A percentile compares a stretch with the other conserved stretches of the same genome.
phyloP scores from a whole-genome alignment of 768 basidiomycete species.

The Pisolithus marmoratus region DNA sequence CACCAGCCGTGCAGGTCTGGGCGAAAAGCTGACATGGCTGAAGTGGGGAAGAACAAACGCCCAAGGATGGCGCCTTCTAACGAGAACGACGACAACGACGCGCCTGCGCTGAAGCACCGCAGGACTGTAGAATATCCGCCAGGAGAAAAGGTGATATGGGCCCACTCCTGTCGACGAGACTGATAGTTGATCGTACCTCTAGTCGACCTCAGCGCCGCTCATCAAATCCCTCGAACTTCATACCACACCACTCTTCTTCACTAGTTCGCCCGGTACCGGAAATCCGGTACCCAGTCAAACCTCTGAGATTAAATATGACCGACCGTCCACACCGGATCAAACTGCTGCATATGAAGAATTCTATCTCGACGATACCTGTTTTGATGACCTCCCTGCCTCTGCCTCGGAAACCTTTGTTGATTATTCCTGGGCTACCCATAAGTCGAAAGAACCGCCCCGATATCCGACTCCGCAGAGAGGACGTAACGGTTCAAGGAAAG shows the following conservation, averaged over 20 bases:
- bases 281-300: neutral
- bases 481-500: too few relatives aligned
- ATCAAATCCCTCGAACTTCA: neutral
- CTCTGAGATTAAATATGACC: neutral
- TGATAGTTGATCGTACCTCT: slow-evolving; percentile 8
- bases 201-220: neutral
- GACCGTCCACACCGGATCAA: neutral
- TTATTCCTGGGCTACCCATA: neutral
- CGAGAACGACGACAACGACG: neutral
- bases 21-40: too few relatives aligned
- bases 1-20: neutral
- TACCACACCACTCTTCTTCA: slow-evolving; percentile 15
- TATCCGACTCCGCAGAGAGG: neutral
- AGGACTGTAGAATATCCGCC: neutral
- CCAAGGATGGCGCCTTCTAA: too few relatives aligned
- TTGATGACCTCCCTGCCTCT: slow-evolving; percentile 22
- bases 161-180: neutral
- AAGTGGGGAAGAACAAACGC: neutral
- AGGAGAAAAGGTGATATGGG: slow-evolving; percentile 1
- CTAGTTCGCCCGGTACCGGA: slow-evolving; percentile 10
- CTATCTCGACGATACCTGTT: slow-evolving; percentile 28
- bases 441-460: neutral
- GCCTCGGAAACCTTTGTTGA: slow-evolving; percentile 5
- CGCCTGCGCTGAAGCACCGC: slow-evolving; percentile 15
- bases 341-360: slow-evolving; percentile 21